Evolutionary conservation across 495 filamentous ascomycete genomes (phyloP).

Genomic region (Bryoglossum gracile): DNA sequence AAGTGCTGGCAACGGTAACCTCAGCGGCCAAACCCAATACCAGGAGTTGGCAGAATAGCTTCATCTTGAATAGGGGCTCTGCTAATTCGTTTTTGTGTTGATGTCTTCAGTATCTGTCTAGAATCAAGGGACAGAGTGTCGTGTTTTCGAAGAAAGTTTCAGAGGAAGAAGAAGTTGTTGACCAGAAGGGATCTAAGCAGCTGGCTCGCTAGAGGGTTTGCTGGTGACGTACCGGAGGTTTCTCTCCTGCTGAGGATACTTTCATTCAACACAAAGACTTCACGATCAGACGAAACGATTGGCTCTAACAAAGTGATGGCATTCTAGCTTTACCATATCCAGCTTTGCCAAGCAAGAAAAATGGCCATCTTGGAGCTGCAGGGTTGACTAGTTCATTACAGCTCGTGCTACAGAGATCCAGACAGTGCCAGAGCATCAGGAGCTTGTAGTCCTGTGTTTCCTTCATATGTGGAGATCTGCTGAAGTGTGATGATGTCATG

Average conservation of each 20-base stretch:
- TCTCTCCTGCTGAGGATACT: not conserved
- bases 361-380: not conserved
- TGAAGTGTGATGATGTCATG: too few species aligned
- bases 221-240: not conserved
- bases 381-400: too few species aligned
- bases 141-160: not conserved
- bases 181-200: not conserved
- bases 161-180: not conserved
- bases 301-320: not conserved
- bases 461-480: too few species aligned
- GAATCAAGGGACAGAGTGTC: not conserved
- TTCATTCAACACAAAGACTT: not conserved
- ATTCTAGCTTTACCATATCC: slow-evolving; percentile 3
- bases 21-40: slow-evolving; percentile 65
- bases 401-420: too few species aligned
- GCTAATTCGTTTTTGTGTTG: not conserved
- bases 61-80: slow-evolving; percentile 48
- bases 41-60: slow-evolving; percentile 61
- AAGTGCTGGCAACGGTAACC: slow-evolving; percentile 59
- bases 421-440: too few species aligned
- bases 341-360: not conserved
- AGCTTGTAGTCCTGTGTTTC: too few species aligned
- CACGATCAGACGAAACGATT: not conserved
- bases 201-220: not conserved
- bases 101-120: slow-evolving; percentile 4